phyloP scores from a whole-genome alignment of 495 filamentous ascomycete species.

The Penicillium lagena region DNA sequence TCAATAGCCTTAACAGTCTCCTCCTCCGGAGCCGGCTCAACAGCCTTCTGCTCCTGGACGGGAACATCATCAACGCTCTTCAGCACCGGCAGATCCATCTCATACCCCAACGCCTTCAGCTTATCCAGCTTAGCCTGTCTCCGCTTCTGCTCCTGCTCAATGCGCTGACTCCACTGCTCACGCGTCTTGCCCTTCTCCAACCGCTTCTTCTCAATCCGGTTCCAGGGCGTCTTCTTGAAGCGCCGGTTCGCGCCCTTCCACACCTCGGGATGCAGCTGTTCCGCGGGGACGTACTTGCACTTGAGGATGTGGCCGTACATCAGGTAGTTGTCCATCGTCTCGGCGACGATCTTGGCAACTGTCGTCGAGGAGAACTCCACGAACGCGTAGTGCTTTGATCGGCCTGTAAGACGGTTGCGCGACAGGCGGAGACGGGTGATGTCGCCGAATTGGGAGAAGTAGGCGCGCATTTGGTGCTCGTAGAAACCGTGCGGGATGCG shows the following conservation, averaged over 20 bases:
- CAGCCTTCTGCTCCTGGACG: constrained; percentile 26
- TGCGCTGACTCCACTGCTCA: constrained; percentile 68
- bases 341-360: constrained; percentile 82
- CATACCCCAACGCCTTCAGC: constrained; percentile 77
- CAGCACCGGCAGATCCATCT: constrained; percentile 67
- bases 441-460: constrained; percentile 92
- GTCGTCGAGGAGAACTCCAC: constrained; percentile 74
- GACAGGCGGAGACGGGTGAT: constrained; percentile 79
- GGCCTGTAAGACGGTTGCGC: constrained; percentile 82
- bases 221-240: constrained; percentile 82
- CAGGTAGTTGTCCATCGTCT: constrained; percentile 97
- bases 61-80: constrained; percentile 59
- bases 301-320: constrained; percentile 89
- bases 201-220: constrained; percentile 68
- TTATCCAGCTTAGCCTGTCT: constrained; percentile 61
- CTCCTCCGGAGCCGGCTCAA: constrained; percentile 25
- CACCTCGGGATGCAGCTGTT: constrained; percentile 70
- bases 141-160: constrained; percentile 62
- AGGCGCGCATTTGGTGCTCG: constrained; percentile 87
- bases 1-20: constrained; percentile 24
- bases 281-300: constrained; percentile 67
- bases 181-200: constrained; percentile 64
- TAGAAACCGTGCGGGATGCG: constrained; percentile 94
- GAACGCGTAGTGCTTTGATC: constrained; percentile 87
- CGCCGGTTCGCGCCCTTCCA: constrained; percentile 84